These are phyloP conservation scores for Leccinum sublutescens DNA, from an alignment of 768 basidiomycete genomes.

Conservation along the genomic window DNA sequence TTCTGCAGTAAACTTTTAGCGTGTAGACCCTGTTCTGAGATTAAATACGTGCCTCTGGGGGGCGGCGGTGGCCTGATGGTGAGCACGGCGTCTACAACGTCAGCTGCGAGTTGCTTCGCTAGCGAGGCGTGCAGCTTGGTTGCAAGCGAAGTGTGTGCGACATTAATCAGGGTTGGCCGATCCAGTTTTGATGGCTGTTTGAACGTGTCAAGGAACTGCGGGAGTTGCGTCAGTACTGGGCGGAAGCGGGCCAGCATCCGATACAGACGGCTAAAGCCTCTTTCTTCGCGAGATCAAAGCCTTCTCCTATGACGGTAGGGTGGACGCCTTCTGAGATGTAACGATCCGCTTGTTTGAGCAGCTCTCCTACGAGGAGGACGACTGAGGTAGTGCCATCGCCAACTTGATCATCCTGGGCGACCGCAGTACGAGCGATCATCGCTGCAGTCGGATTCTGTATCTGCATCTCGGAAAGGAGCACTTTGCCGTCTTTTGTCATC, in stretches of 20 bases:
- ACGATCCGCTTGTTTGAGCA: conserved; percentile 96
- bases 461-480: conserved; percentile 98
- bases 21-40: conserved; percentile 27
- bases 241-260: conserved; percentile 12
- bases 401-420: conserved; percentile 98
- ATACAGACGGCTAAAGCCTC: conserved; percentile 77
- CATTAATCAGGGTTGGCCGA: conserved; percentile 87
- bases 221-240: conserved; percentile 20
- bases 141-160: conserved; percentile 92
- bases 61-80: conserved; percentile 76
- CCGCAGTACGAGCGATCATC: conserved; percentile 97
- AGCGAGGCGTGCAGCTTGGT: conserved; percentile 85
- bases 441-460: conserved; percentile 99
- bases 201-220: conserved; percentile 89
- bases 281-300: conserved; percentile 98
- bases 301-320: conserved; percentile 92
- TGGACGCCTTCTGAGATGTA: conserved; percentile 98
- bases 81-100: conserved; percentile 93
- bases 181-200: conserved; percentile 77
- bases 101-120: conserved; percentile 84
- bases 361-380: conserved; percentile 90
- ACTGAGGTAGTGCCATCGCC: conserved; percentile 99
- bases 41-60: conserved; percentile 47
- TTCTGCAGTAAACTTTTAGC: conserved; percentile 40
- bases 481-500: conserved; percentile 99